Evolutionary conservation across 495 filamentous ascomycete species (phyloP).

Genomic region (Opeltia flavorubescens): DNA sequence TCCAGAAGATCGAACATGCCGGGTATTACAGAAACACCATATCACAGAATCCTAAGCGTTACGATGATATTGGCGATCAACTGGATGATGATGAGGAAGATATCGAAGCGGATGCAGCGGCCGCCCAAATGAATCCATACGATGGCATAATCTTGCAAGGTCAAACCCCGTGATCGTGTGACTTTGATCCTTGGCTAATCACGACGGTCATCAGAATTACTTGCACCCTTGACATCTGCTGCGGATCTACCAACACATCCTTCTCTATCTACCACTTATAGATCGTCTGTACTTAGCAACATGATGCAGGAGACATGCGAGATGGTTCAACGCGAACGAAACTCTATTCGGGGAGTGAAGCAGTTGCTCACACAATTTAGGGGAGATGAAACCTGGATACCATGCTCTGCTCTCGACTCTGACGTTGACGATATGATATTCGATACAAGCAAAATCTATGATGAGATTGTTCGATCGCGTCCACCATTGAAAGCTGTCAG

Average conservation of each 20-base stretch:
- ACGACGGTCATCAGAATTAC: slow-evolving; percentile 43
- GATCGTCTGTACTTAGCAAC: slow-evolving; percentile 63
- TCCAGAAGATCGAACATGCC: slow-evolving; percentile 66
- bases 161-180: not conserved
- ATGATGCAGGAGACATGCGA: slow-evolving; percentile 53
- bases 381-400: slow-evolving; percentile 69
- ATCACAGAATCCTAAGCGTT: slow-evolving; percentile 52
- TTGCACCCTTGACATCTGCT: slow-evolving; percentile 75
- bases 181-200: not conserved
- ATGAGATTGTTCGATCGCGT: not conserved
- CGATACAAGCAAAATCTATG: slow-evolving; percentile 10
- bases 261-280: slow-evolving; percentile 69
- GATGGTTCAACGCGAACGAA: slow-evolving; percentile 66
- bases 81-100: slow-evolving; percentile 67
- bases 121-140: slow-evolving; percentile 71
- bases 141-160: slow-evolving; percentile 37
- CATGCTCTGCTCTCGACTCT: slow-evolving; percentile 48
- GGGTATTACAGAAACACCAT: slow-evolving; percentile 78
- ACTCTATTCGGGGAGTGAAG: slow-evolving; percentile 60
- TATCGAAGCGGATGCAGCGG: slow-evolving; percentile 55
- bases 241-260: slow-evolving; percentile 77
- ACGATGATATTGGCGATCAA: slow-evolving; percentile 80
- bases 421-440: slow-evolving; percentile 31
- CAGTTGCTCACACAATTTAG: slow-evolving; percentile 62
- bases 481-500: not conserved